Evolutionary conservation across 106 monocot genomes (phyloP).

Genomic region (Acorus calamus): DNA sequence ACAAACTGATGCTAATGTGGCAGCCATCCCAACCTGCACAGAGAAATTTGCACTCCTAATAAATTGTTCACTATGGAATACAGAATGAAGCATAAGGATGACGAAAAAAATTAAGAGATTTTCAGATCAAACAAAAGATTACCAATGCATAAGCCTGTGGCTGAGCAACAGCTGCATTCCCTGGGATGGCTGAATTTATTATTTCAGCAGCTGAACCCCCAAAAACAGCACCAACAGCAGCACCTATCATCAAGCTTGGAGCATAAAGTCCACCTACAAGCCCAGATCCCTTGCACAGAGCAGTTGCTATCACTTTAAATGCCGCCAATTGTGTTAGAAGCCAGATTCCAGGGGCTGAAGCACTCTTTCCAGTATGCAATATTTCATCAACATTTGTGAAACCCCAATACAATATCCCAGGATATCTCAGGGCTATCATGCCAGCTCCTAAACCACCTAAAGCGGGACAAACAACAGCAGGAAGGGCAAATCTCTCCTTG

Average conservation of each 20-base stretch:
- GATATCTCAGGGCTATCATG: slow-evolving; percentile 91
- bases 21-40: slow-evolving; percentile 96
- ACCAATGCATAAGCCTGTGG: slow-evolving; percentile 99
- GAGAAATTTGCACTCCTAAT: not conserved
- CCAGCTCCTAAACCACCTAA: slow-evolving; percentile 98
- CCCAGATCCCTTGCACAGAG: slow-evolving; percentile 97
- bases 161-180: slow-evolving; percentile 93
- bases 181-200: slow-evolving; percentile 92
- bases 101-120: no score
- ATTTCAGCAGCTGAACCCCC: slow-evolving; percentile 93
- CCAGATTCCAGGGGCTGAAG: slow-evolving; percentile 99
- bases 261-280: slow-evolving; percentile 99
- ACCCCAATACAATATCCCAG: slow-evolving; percentile 96
- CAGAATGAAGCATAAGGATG: no score
- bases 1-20: slow-evolving; percentile 95
- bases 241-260: slow-evolving; percentile 99
- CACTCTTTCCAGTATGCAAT: slow-evolving; percentile 97
- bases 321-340: slow-evolving; percentile 85
- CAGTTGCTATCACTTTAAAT: slow-evolving; percentile 95
- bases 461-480: slow-evolving; percentile 86
- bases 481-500: slow-evolving; percentile 69
- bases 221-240: slow-evolving; percentile 99
- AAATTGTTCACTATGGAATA: no score
- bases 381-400: slow-evolving; percentile 99
- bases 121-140: slow-evolving; percentile 14